Percentiles rank a stretch among this genome's conserved stretches.
Evolutionary conservation across 805 yeast species (phyloP).

Genomic region (Ogataea kodamae): DNA sequence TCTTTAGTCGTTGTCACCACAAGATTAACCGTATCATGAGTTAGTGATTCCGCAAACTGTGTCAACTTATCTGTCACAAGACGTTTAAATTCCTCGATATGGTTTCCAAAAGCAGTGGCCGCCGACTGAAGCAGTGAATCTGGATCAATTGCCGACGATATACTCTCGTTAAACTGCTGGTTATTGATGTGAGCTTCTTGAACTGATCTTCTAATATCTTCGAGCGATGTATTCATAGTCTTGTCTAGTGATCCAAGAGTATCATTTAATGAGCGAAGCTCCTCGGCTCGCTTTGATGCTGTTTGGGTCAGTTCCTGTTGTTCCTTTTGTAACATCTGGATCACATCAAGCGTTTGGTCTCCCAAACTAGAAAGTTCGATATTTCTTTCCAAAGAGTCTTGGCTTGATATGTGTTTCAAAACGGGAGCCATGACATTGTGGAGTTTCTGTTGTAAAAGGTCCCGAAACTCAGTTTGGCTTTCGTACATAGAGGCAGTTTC

Average conservation of each 20-base stretch:
- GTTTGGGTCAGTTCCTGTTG: slow-evolving; percentile 5
- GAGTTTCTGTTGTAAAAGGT: slow-evolving; percentile 17
- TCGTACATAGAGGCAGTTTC: slow-evolving; percentile 26
- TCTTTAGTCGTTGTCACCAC: slow-evolving; percentile 9
- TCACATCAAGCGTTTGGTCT: slow-evolving; percentile 1
- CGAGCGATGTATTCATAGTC: neutral
- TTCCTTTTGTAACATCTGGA: slow-evolving; percentile 9
- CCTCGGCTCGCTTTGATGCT: slow-evolving; percentile 12
- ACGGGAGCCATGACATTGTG: slow-evolving; percentile 16
- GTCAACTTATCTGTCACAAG: slow-evolving; percentile 8
- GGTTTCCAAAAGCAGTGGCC: slow-evolving; percentile 5
- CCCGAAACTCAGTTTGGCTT: slow-evolving; percentile 15
- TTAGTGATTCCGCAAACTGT: slow-evolving; percentile 9
- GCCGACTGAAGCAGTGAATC: slow-evolving; percentile 2
- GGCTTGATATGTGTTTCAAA: slow-evolving; percentile 9
- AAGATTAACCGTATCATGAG: slow-evolving; percentile 9
- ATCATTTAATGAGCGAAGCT: slow-evolving; percentile 8
- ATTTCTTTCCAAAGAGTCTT: neutral
- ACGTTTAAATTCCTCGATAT: slow-evolving; percentile 8
- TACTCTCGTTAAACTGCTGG: slow-evolving; percentile 5
- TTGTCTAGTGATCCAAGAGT: slow-evolving; percentile 7
- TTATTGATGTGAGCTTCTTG: slow-evolving; percentile 6
- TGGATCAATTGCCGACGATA: slow-evolving; percentile 1
- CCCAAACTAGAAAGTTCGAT: slow-evolving; percentile 2
- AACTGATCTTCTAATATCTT: neutral